Conservation (phyloP, 768 basidiomycete species). For the Boletus speciosus region DNA sequence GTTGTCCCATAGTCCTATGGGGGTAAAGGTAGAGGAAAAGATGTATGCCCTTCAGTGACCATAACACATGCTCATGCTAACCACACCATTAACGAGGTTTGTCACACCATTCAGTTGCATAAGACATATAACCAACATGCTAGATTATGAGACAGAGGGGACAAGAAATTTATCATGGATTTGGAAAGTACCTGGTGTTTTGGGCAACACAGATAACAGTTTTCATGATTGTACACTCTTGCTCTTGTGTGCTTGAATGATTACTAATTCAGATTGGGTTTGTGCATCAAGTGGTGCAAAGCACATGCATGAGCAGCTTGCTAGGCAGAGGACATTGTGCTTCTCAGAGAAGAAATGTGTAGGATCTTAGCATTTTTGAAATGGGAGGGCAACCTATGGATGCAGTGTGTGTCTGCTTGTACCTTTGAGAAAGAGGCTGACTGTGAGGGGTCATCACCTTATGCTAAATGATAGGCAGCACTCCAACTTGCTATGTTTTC, state of each 20-base stretch:
- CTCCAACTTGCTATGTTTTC: neutral
- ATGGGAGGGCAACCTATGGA: neutral
- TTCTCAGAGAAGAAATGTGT: neutral
- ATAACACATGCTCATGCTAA: too few relatives aligned
- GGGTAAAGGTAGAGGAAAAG: too few relatives aligned
- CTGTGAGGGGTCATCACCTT: neutral
- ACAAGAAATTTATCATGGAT: neutral
- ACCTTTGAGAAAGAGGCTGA: neutral
- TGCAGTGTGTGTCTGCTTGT: neutral
- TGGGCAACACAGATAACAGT: neutral
- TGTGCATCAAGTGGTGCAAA: neutral
- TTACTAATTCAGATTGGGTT: neutral
- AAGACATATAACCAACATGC: too few relatives aligned
- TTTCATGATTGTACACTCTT: neutral
- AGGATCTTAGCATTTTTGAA: neutral
- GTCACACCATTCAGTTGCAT: neutral
- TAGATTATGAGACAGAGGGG: neutral
- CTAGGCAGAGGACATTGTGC: neutral
- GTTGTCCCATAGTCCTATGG: too few relatives aligned
- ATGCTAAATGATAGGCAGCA: neutral
- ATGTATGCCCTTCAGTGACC: too few relatives aligned
- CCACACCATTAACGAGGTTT: neutral
- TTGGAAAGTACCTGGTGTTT: neutral
- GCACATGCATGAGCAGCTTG: constrained; percentile 32
- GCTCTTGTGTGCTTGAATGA: too few relatives aligned